Base-by-base conservation (phyloP, 805 yeast genomes). In the Lachancea thermotolerans region DNA sequence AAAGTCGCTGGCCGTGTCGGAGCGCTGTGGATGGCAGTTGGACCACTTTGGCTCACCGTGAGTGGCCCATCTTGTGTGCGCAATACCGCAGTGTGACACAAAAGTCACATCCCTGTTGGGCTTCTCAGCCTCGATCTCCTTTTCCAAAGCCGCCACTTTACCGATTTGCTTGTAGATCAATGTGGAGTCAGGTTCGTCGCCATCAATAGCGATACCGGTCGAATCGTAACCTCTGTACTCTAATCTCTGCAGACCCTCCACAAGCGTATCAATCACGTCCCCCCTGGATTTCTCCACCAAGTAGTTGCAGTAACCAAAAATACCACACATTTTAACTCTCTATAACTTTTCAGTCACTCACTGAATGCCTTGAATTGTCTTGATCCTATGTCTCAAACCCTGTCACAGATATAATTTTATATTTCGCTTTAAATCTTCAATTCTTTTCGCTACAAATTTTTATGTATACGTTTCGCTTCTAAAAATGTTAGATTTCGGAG, bases 41-140 rank as follows among this genome's bases (percentile, higher is more conserved):
- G 67, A 57, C 50, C 75, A 79, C 54, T 79, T 80, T 47, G 97
- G 97, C 58, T 82, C 86, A 68, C 99, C 99, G 67, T 93, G 99
- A 33, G 99, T 93, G 42, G 99, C 99, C 99, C 99, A 93, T 74
- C 99, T 85, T 11, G 99, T 93, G 70, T 93, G 99, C 18, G 99
- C 98, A 65, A 93, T 93, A 63, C 96, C 99, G 49, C 82, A 89
- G 64, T 93, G 99, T 65, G 83, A 79, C 56, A 78, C 82, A 62
- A 87, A 89, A 16, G 78, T 73, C 49, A 77, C 80, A 27, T 74
- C 67, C 56, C 82, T 74, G 58, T 84, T 78, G 47, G 81, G 75
- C 38, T 77, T 65, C 17, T 65, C 60, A 17, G 64, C 53, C 29
- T 68, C 71, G 54, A 86, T 79, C 67, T 82, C 81, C 50, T 79